Conservation (phyloP, 495 filamentous ascomycete species). For the Annulohypoxylon stygium region DNA sequence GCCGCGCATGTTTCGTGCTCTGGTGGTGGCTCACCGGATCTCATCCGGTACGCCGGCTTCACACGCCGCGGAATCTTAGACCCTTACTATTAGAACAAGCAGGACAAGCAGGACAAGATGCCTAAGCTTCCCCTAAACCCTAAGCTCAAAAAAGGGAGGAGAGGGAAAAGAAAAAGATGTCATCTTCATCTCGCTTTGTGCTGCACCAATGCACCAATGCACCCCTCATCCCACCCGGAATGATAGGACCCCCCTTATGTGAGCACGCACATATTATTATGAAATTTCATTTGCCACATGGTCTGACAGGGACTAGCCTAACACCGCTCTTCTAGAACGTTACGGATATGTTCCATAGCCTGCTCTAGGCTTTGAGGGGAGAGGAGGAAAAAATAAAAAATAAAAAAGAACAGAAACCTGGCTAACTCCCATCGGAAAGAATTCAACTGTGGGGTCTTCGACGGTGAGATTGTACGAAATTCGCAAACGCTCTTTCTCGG, state of each 20-base stretch:
- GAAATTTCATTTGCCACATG: constrained; percentile 49
- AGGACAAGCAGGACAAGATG: constrained; percentile 5
- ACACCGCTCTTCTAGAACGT: constrained; percentile 48
- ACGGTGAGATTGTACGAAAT: constrained; percentile 39
- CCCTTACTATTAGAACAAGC: constrained; percentile 19
- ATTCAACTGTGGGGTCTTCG: constrained; percentile 32
- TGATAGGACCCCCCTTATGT: constrained; percentile 8
- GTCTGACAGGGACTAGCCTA: constrained; percentile 38
- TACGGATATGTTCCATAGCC: constrained; percentile 49
- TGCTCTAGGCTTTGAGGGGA: constrained; percentile 34
- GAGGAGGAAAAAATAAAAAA: constrained; percentile 15
- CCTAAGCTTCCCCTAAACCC: constrained; percentile 27
- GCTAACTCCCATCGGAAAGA: constrained; percentile 24
- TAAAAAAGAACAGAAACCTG: constrained; percentile 30
- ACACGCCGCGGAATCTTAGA: constrained; percentile 32
- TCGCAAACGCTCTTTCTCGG: constrained; percentile 38
- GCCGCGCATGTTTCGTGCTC: constrained; percentile 39
- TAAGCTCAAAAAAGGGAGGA: constrained; percentile 21
- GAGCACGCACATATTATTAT: constrained; percentile 19
- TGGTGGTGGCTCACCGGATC: constrained; percentile 44
- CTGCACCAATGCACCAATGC: not conserved
- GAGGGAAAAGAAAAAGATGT: constrained; percentile 31
- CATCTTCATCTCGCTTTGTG: constrained; percentile 44
- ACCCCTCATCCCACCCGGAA: constrained; percentile 24
- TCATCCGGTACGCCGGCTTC: constrained; percentile 37